A percentile compares a stretch with the other conserved stretches of the same genome.
These are phyloP conservation scores for Emergomyces pasteurianus DNA, from an alignment of 2,329 filamentous ascomycete species.

Conservation along the genomic window DNA sequence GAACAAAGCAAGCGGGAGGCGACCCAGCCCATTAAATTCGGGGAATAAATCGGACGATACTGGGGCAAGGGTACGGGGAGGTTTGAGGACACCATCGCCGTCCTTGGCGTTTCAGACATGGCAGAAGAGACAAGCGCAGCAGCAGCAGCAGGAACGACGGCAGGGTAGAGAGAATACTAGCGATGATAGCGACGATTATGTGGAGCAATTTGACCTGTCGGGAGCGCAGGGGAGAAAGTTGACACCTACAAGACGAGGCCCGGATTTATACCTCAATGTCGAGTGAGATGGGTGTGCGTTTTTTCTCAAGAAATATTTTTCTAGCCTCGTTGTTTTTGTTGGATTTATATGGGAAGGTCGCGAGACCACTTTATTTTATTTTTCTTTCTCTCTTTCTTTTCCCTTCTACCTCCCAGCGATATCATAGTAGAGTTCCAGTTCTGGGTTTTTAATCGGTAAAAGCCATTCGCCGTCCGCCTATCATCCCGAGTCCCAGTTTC, in stretches of 20 bases:
- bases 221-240: slow-evolving; percentile 18
- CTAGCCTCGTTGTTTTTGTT: no score
- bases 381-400: background rate
- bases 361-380: background rate
- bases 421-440: background rate
- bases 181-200: background rate
- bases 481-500: background rate
- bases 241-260: slow-evolving; percentile 20
- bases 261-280: slow-evolving; percentile 22
- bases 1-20: background rate
- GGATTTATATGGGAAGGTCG: background rate
- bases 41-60: background rate
- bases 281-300: slow-evolving; percentile 13
- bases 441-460: background rate
- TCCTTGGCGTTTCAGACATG: background rate
- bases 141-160: background rate
- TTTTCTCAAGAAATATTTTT: background rate
- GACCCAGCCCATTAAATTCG: background rate
- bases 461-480: background rate
- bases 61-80: background rate
- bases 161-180: background rate
- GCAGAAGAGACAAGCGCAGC: background rate
- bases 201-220: slow-evolving; percentile 4
- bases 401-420: background rate
- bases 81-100: background rate